Evolutionary conservation across 1,284 basidiomycete genomes (phyloP), one percentile per base, ranked within the genome.

Genomic region (Puccinia polysora): DNA sequence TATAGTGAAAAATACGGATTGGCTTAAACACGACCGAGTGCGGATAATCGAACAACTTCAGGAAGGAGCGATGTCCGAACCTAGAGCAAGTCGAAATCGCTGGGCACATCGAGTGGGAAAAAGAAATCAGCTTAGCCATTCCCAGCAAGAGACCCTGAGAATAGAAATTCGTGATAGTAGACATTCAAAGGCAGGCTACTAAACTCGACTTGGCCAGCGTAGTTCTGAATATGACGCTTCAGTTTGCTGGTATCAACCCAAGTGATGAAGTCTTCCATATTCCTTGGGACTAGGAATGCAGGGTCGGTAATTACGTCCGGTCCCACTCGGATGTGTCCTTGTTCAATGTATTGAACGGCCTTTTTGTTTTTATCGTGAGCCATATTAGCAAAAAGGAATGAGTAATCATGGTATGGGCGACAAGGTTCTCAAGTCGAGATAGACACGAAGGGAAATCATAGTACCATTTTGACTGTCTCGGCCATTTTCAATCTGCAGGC

Each of bases 211-310:
- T 97, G 91, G 82, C 96, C 94, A 80, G 97, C 98, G 84, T 98
- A 98, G 75, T 85, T 83, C 87, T 95, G 90, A 79, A 98, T 88
- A 0, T 91, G 94, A 74, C 95, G 85, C 86, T 96, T 97, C 80
- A 97, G 86, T 80, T 95, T 96, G 76, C 89, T 93, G 28, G 92
- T 94, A 80, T 98, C 94, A 18, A 98, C 93, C 96, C 96, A 99
- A 23, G 96, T 97, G 58, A 98, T 92, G 81, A 97, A 98, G 83
- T 99, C 96, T 80, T 98, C 94, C 91, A 96, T 94, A 77, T 93
- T 91, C 56, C 79, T 75, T 28, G 94, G 96, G 75, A 99, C 93
- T 73, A 98, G 85, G 82, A 89, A 97, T 0, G 95, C 96, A 1
- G 96, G 96, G 80, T 99, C 96, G 0, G 90, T 95, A 77, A 98